Evolutionary conservation across 176 grass and related monocot genomes (phyloP), one percentile per base, ranked within the genome.

Genomic region (Eleusine coracana): DNA sequence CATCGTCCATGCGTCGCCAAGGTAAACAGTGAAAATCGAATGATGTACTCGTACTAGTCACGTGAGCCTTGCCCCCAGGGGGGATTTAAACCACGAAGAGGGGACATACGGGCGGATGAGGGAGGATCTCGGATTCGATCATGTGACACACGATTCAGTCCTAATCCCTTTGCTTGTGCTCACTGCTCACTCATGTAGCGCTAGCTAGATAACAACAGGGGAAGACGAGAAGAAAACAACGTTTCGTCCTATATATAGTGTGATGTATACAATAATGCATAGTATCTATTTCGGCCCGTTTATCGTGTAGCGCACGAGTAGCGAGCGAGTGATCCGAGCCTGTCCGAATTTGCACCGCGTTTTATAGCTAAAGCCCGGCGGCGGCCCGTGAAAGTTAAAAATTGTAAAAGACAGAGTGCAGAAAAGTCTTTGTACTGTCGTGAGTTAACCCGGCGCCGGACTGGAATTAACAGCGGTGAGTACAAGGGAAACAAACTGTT

Each of bases 201-300:
- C 59, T 70, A 2, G 36, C 34, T 0, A 81, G 51, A 45, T 56
- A 1, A 44, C 52, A 46, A 5, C 68, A 59, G 25, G 38, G 13
- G 51, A 18, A 34, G 18, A 8, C 15, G 51, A 20, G 16, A 4
- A 27, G 66, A 81, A 31, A 59, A 58, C 66, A 58, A 58, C 49
- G 66, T 68, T 20, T 56, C 16, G 78, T 54, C 65, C 3, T 14
- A n/a, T 23, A n/a, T 23, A 42, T 5, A 41, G 31, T 34, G 31
- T 34, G 31, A 34, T 34, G 31, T 34, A 17, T 11, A 50, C 48
- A 69, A 69, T 18, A 14, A 80, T 20, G 21, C 49, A 79, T 50
- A n/a, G n/a, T n/a, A 34, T 34, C 48, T 1, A 10, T 80, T 70
- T 70, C 48, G 78, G 66, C 79, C 38, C 38, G 21, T 70, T 58